Base-by-base conservation (phyloP, 2,329 filamentous ascomycete species). In the Monosporascus sp. region DNA sequence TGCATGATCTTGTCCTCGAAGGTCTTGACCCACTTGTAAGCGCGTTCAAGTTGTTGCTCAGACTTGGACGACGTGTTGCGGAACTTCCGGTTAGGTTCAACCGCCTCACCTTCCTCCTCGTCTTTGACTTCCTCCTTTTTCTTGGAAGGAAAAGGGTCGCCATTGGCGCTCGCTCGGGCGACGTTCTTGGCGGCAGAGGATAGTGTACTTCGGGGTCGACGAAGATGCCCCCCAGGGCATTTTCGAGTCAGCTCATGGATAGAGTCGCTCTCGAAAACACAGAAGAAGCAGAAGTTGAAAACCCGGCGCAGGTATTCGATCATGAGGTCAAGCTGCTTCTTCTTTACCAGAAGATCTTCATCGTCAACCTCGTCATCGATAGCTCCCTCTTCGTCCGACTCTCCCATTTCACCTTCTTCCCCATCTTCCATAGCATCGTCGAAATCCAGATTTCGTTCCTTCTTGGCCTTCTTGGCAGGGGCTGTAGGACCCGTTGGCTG, bases 231-330 rank as follows among this genome's bases (percentile, higher is more conserved):
- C 42, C 94, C 94, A 25, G 94, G 91, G 63, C 94, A 99, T 73
- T 99, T 97, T 54, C 94, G 85, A 41, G 90, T 92, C 60, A 99
- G 78, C 72, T 99, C 94, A 65, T 99, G 94, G 22, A 97, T 86
- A 0, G 93, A 97, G 70, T 99, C 94, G 66, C 91, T 94, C 72
- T 99, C 94, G 62, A 99, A 97, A 5, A 99, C 95, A 69, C 94
- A 99, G 76, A 97, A 99, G 78, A 99, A 97, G 76, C 94, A 99
- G 74, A 99, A 97, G 73, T 94, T 97, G 79, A 95, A 96, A 50
- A 99, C 94, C 17, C 94, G 86, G 50, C 94, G 90, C 54, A 99
- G 80, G 69, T 99, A 99, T 73, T 99, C 94, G 50, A 97, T 94
- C 70, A 96, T 80, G 37, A 99, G 78, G 72, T 99, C 94, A 48